These are phyloP conservation scores for Monascus ruber DNA, from an alignment of 2,329 filamentous ascomycete species.

Conservation along the genomic window DNA sequence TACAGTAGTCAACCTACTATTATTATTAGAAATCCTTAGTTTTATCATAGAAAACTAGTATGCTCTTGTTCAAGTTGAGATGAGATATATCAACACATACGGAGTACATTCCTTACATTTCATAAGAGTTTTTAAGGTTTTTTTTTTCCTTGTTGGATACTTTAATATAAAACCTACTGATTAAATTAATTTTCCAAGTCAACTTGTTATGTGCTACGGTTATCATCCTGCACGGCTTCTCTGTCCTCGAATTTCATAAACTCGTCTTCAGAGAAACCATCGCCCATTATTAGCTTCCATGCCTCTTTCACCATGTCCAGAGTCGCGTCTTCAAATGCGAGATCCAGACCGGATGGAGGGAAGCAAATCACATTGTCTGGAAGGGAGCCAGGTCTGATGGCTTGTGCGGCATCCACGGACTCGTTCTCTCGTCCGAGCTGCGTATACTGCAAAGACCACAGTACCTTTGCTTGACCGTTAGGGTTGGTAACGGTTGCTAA, in stretches of 20 bases:
- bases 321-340: slow-evolving; percentile 62
- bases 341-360: slow-evolving; percentile 48
- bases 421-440: slow-evolving; percentile 26
- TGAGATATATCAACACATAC: too few species aligned
- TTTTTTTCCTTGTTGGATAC: too few species aligned
- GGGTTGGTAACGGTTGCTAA: slow-evolving; percentile 25
- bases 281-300: slow-evolving; percentile 55
- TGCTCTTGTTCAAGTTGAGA: too few species aligned
- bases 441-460: slow-evolving; percentile 45
- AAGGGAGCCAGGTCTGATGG: slow-evolving; percentile 8
- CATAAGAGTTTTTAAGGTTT: too few species aligned
- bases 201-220: slow-evolving; percentile 2
- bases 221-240: slow-evolving; percentile 43
- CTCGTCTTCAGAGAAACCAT: slow-evolving; percentile 37
- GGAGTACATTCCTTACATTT: too few species aligned
- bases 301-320: slow-evolving; percentile 56
- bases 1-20: too few species aligned
- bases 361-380: slow-evolving; percentile 45
- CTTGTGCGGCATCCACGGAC: slow-evolving; percentile 2
- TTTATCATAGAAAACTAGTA: too few species aligned
- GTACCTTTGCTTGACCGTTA: slow-evolving; percentile 21
- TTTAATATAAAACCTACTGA: too few species aligned
- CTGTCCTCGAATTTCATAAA: slow-evolving; percentile 76
- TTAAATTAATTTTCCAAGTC: too few species aligned
- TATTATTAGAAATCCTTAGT: too few species aligned